Conservation (phyloP, 306 rosid species). For the Abrus precatorius region DNA sequence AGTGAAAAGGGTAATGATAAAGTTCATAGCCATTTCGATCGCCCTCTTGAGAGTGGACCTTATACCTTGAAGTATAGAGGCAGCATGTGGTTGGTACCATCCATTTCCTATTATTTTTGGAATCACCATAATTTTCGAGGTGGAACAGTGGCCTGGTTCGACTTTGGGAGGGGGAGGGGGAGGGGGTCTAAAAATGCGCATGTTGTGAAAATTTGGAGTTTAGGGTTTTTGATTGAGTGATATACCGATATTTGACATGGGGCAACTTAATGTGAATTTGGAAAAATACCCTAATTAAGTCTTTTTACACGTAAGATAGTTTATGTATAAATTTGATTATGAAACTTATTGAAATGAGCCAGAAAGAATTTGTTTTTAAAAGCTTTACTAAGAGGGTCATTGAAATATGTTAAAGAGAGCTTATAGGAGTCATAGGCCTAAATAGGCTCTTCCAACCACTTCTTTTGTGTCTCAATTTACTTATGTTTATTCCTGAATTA, state of each 20-base stretch:
- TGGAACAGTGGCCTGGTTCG: not conserved
- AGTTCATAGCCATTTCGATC: slow-evolving; percentile 94
- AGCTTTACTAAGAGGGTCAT: too few relatives aligned
- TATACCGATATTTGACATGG: not conserved
- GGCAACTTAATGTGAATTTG: too few relatives aligned
- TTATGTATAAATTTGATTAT: too few relatives aligned
- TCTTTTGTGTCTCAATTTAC: not conserved
- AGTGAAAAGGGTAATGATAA: slow-evolving; percentile 76
- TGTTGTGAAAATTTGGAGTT: slow-evolving; percentile 1
- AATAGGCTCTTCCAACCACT: too few relatives aligned
- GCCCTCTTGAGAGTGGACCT: slow-evolving; percentile 92
- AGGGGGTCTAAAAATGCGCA: not conserved
- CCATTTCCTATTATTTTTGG: not conserved
- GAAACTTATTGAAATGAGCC: too few relatives aligned
- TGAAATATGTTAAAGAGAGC: too few relatives aligned
- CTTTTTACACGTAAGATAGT: too few relatives aligned
- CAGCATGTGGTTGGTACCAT: slow-evolving; percentile 82
- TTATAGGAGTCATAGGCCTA: too few relatives aligned
- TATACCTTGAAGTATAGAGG: slow-evolving; percentile 90
- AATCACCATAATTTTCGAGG: not conserved
- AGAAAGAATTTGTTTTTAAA: too few relatives aligned
- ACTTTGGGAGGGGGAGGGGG: too few relatives aligned
- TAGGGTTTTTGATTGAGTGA: slow-evolving; percentile 41
- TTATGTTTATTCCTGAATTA: not conserved
- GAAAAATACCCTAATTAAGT: too few relatives aligned